Percentiles rank a stretch among this genome's conserved stretches.
Evolutionary conservation across 305 asterid genomes (phyloP).

Genomic region (Striga hermonthica): DNA sequence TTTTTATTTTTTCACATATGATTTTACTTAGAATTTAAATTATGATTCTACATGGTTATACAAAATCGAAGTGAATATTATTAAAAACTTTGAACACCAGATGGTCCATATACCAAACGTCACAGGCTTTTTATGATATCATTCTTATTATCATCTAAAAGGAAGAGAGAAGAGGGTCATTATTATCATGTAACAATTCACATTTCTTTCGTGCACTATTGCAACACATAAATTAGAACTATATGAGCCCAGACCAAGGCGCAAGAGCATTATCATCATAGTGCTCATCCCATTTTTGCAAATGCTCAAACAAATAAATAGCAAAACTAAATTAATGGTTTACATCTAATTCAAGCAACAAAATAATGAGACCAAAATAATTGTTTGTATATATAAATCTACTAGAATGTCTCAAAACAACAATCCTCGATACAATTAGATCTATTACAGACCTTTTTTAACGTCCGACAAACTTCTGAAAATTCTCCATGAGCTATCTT

Average conservation of each 20-base stretch:
- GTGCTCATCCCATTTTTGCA: too few relatives aligned
- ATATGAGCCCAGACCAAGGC: background rate
- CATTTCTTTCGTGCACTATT: background rate
- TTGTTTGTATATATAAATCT: too few relatives aligned
- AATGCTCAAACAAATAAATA: too few relatives aligned
- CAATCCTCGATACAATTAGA: too few relatives aligned
- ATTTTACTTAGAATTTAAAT: too few relatives aligned
- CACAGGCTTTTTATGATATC: background rate
- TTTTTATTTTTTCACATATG: too few relatives aligned
- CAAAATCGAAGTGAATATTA: constrained; percentile 5
- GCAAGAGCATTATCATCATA: constrained; percentile 10
- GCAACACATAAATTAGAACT: constrained; percentile 9
- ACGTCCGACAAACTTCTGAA: constrained; percentile 86
- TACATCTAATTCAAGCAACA: too few relatives aligned
- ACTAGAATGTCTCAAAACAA: too few relatives aligned
- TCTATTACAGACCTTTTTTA: constrained; percentile 84
- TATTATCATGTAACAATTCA: constrained; percentile 4
- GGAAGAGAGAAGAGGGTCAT: too few relatives aligned
- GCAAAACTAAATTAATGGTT: too few relatives aligned
- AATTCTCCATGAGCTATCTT: constrained; percentile 97
- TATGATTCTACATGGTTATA: background rate
- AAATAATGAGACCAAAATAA: too few relatives aligned
- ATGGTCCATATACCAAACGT: background rate
- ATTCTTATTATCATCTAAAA: background rate
- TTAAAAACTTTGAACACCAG: background rate